Conservation (phyloP, 768 basidiomycete species). For the Lentinus brumalis region DNA sequence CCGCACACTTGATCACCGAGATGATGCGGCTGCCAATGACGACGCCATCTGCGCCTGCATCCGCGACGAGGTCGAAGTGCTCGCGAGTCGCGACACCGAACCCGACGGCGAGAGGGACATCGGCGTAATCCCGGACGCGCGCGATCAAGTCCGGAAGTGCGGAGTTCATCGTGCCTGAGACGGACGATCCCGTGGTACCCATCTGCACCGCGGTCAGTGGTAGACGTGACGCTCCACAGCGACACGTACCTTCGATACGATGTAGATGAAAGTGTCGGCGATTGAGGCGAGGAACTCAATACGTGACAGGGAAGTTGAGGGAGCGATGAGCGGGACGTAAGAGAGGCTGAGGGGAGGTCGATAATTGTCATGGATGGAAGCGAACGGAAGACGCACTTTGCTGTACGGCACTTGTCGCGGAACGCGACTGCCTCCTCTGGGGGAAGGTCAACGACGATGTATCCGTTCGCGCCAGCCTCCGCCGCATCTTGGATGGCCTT, state of each 20-base stretch:
- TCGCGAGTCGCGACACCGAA: constrained; percentile 92
- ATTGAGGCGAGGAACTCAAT: constrained; percentile 91
- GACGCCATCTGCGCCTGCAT: constrained; percentile 92
- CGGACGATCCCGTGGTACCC: constrained; percentile 96
- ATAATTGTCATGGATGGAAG: background rate
- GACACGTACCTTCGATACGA: constrained; percentile 84
- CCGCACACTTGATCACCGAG: constrained; percentile 69
- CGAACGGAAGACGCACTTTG: constrained; percentile 58
- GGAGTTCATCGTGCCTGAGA: constrained; percentile 65
- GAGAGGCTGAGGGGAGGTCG: constrained; percentile 60
- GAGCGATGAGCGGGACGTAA: constrained; percentile 94
- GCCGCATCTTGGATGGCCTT: constrained; percentile 88
- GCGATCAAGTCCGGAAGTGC: constrained; percentile 82
- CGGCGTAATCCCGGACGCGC: constrained; percentile 77
- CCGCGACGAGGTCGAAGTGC: constrained; percentile 84
- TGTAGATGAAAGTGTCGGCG: constrained; percentile 96
- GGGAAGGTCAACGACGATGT: constrained; percentile 96
- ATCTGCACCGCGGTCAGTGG: constrained; percentile 54
- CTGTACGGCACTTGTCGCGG: constrained; percentile 80
- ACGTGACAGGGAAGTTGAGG: constrained; percentile 84
- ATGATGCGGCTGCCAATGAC: constrained; percentile 92
- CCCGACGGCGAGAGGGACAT: constrained; percentile 89
- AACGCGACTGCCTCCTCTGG: constrained; percentile 95
- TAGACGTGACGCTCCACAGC: background rate
- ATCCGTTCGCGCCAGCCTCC: constrained; percentile 93